Evolutionary conservation across 768 basidiomycete genomes (phyloP).

Genomic region (Pulveroboletus sp.): DNA sequence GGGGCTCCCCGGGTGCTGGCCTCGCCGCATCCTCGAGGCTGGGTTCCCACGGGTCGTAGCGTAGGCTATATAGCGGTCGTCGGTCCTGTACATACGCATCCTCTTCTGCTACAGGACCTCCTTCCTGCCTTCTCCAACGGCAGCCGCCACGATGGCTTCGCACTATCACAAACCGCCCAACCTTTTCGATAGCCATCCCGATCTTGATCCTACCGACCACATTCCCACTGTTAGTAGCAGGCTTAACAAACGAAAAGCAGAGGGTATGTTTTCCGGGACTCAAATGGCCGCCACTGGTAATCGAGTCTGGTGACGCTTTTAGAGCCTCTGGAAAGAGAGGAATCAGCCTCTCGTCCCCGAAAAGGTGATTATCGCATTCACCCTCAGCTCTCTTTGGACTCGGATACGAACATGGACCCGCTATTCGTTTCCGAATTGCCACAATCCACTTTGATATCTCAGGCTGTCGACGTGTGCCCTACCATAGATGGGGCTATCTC

Average conservation of each 20-base stretch:
- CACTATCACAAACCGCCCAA: constrained; percentile 8
- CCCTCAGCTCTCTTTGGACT: neutral
- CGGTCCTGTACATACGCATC: too few species aligned
- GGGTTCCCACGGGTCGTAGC: too few species aligned
- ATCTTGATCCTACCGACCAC: neutral
- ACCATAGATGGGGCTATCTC: neutral
- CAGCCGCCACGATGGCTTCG: constrained; percentile 10
- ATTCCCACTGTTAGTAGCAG: neutral
- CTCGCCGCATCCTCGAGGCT: too few species aligned
- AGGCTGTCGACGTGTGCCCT: neutral
- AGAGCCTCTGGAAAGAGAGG: constrained; percentile 10
- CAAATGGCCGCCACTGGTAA: too few species aligned
- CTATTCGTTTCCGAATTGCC: neutral
- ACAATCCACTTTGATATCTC: neutral
- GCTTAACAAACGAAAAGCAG: constrained; percentile 17
- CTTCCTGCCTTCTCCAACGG: too few species aligned
- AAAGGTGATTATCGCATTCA: neutral
- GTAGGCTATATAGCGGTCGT: too few species aligned
- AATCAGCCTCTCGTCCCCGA: neutral
- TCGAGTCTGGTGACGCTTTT: neutral
- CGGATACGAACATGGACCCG: constrained; percentile 4
- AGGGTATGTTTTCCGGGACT: constrained; percentile 6
- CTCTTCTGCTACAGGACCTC: too few species aligned
- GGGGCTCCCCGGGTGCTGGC: too few species aligned
- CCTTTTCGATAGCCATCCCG: neutral